Base-by-base conservation (phyloP, 768 basidiomycete species). In the Pleurotus tuoliensis region DNA sequence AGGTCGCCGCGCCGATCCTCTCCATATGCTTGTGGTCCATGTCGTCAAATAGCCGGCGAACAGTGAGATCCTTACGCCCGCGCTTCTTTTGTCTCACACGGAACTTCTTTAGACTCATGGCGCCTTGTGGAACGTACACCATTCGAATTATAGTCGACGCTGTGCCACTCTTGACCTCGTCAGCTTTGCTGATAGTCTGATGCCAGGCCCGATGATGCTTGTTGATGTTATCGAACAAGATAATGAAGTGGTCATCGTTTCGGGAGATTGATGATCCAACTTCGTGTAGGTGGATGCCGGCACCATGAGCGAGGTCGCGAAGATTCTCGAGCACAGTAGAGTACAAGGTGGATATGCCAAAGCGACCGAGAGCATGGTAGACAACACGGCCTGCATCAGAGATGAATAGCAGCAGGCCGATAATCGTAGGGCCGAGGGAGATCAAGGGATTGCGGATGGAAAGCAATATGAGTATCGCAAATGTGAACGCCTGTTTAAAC, bases 191-290 rank as follows among this genome's bases (percentile, higher is more conserved):
- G 11, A 64, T 47, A 20, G 61, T 60, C 12, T 55, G 62, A 18
- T 64, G 60, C 64, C 62, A 66, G 4, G 54, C 58, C 3, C 63
- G 64, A 3, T 51, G 58, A 59, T 59, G 62, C 5, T 62, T 56
- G 56, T 63, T 64, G 57, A 66, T 59, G 37, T 66, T 66, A 53
- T 66, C 64, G 30, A 64, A 64, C 13, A 64, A 43, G 25, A 64
- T 59, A 12, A 62, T 24, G 47, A 62, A 66, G 3, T 48, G 41
- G 1, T 51, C 47, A 11, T n/a, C 11, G 22, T 27, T 18, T 22
- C 49, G 12, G 5, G 11, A 12, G 27, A 24, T 24, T 4, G 22
- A 24, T 24, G 22, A 3, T 4, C n/a, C 64, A 4, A 47, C 39
- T 6, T 38, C 16, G 3, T 54, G 60, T 38, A 66, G 16, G 8